Percentiles rank a stretch among this genome's conserved stretches.
Conservation (phyloP, 257 asterid species). For the Rubia yunnanensis region DNA sequence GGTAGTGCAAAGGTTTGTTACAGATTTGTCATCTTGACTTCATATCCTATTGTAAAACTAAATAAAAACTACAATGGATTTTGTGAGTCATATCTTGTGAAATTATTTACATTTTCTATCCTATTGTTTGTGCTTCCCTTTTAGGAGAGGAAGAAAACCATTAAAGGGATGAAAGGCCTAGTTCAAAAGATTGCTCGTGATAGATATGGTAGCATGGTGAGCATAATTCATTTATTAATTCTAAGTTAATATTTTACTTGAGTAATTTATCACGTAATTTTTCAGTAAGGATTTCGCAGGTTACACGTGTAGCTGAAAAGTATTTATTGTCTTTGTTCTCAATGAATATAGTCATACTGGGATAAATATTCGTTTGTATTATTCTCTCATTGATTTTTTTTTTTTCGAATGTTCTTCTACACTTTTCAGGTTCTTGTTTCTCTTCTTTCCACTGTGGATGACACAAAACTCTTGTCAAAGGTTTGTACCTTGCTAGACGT, state of each 20-base stretch:
- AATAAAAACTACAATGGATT: not conserved
- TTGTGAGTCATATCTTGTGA: not conserved
- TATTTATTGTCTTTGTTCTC: too few relatives aligned
- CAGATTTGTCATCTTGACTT: not conserved
- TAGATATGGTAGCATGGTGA: constrained; percentile 62
- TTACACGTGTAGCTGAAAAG: not conserved
- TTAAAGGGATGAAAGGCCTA: constrained; percentile 79
- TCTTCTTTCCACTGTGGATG: constrained; percentile 81
- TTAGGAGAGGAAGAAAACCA: constrained; percentile 88
- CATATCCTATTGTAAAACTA: not conserved
- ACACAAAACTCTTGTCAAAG: constrained; percentile 88
- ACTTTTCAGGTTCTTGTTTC: constrained; percentile 65
- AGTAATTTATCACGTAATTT: not conserved
- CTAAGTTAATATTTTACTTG: not conserved
- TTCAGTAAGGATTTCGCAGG: not conserved
- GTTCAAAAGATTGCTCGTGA: constrained; percentile 68
- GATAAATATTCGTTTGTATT: not conserved
- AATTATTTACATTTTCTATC: not conserved
- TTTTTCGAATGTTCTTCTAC: constrained; percentile 1
- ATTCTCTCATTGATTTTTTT: not conserved
- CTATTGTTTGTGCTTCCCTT: not conserved
- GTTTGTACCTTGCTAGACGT: constrained; percentile 28
- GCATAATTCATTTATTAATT: constrained; percentile 14
- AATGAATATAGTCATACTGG: too few relatives aligned
- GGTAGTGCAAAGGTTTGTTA: constrained; percentile 81